Conservation (phyloP, 495 filamentous ascomycete genomes). For the Penicillium argentinense region DNA sequence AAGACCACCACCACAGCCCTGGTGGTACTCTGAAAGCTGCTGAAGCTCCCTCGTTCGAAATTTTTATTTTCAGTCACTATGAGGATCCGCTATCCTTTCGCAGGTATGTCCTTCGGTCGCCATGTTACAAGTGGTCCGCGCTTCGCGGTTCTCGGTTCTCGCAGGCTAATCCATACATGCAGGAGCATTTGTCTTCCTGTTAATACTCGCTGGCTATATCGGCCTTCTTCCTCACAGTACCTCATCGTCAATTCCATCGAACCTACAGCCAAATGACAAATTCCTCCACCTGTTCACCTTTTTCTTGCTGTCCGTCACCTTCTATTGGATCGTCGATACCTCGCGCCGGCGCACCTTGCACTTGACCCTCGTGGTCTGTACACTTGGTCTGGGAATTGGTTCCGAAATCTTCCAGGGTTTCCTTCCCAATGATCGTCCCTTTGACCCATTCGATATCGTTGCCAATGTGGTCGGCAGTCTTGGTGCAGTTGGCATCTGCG, state of each 20-base stretch:
- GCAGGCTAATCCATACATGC: conserved; percentile 10
- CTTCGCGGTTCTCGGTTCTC: too few species aligned
- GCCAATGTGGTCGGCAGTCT: conserved; percentile 84
- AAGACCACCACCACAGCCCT: neutral
- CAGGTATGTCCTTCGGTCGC: conserved; percentile 49
- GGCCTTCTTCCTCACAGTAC: conserved; percentile 62
- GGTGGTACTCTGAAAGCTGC: neutral
- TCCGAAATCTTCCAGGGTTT: conserved; percentile 83
- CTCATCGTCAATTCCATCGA: conserved; percentile 64
- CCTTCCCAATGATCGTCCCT: conserved; percentile 76
- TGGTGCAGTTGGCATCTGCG: conserved; percentile 67
- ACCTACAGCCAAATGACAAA: conserved; percentile 80
- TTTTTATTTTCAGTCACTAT: conserved; percentile 37
- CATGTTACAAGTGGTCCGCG: conserved; percentile 8
- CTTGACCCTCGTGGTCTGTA: conserved; percentile 79
- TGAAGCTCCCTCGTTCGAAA: neutral
- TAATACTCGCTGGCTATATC: conserved; percentile 73
- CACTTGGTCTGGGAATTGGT: conserved; percentile 69
- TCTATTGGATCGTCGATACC: conserved; percentile 98
- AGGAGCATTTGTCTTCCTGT: conserved; percentile 74
- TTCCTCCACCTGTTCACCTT: conserved; percentile 86
- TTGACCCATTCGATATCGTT: conserved; percentile 82
- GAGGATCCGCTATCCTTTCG: conserved; percentile 73
- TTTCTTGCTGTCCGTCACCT: conserved; percentile 79
- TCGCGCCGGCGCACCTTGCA: conserved; percentile 80